Base-by-base conservation (phyloP, 139 green algal genomes). In the Pleodorina starrii region DNA sequence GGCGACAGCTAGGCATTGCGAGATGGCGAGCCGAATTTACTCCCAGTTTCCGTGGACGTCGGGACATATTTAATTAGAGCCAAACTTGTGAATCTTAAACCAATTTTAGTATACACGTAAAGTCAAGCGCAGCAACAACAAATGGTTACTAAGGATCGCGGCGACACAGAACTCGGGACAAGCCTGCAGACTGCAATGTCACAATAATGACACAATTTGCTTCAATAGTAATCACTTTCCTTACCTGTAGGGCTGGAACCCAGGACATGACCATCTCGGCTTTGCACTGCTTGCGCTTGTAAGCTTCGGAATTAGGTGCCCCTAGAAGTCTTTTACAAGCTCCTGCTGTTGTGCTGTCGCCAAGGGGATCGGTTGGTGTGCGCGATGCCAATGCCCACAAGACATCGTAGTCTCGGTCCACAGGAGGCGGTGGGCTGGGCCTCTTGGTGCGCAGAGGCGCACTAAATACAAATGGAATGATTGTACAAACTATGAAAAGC, bases 331-430 rank as follows among this genome's bases (percentile, higher is more conserved):
- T 44, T 25, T 46, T 59, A 10, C 44, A 63, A 43, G 74, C 29
- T 42, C 74, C 74, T 36, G 74, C 27, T 6, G 19, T 10, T 63
- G 44, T 82, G 27, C 46, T 82, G 29, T 66, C 44, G 6, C 74
- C 74, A 43, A 27, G 16, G 4, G 74, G 74, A 25, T 82, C 74
- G 19, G 74, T 57, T 19, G 11, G 46, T 7, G 27, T 16, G 4
- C 74, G 74, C n/a, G 74, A 46, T 29, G 44, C 74, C 17, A 82
- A 14, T 25, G 44, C 74, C 74, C 74, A 82, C 0, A 82, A 25
- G 7, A 29, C 29, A 4, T 82, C 74, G 32, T 63, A 63, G n/a
- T 23, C 35, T 43, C 1, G 44, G 25, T 6, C 29, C 5, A 23
- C 27, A 7, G 44, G 46, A 43, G 74, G 29, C 46, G 43, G 74